phyloP scores from a whole-genome alignment of 441 rosid genomes.

The Manihot esculenta region DNA sequence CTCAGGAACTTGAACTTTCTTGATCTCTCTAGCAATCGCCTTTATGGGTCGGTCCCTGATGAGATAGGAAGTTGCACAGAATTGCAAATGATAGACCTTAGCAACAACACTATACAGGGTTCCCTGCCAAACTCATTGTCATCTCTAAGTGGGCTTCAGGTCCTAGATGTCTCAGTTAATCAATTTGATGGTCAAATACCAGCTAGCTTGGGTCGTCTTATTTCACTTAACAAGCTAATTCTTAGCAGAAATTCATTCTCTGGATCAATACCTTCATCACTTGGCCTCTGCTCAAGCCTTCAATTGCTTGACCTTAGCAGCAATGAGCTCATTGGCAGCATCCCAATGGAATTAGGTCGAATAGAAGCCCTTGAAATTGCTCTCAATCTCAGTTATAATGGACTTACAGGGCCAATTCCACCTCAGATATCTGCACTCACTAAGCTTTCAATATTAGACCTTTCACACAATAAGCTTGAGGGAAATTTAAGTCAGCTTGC shows the following conservation, averaged over 20 bases:
- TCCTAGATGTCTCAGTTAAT: constrained; percentile 70
- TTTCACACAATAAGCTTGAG: constrained; percentile 79
- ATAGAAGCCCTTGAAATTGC: constrained; percentile 86
- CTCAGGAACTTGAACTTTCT: constrained; percentile 71
- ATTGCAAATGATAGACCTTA: constrained; percentile 85
- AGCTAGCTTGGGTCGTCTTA: constrained; percentile 66
- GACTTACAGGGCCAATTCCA: constrained; percentile 76
- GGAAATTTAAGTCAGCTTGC: constrained; percentile 63
- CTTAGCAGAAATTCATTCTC: constrained; percentile 64
- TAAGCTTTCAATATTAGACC: constrained; percentile 80
- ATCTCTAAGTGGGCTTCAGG: constrained; percentile 68
- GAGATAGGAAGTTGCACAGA: constrained; percentile 72
- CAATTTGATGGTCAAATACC: constrained; percentile 60
- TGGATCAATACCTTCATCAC: constrained; percentile 70
- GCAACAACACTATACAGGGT: constrained; percentile 71
- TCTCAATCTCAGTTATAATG: constrained; percentile 82
- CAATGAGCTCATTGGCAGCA: constrained; percentile 66
- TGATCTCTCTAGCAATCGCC: constrained; percentile 70
- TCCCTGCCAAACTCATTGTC: constrained; percentile 63
- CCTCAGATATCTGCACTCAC: constrained; percentile 65
- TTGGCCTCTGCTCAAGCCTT: constrained; percentile 73
- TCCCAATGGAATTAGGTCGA: constrained; percentile 68
- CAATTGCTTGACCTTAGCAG: constrained; percentile 89
- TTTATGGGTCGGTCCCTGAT: constrained; percentile 66
- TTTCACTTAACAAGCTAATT: constrained; percentile 67